Evolutionary conservation across 2,329 filamentous ascomycete genomes (phyloP).

Genomic region (Cercospora zeae-maydis): DNA sequence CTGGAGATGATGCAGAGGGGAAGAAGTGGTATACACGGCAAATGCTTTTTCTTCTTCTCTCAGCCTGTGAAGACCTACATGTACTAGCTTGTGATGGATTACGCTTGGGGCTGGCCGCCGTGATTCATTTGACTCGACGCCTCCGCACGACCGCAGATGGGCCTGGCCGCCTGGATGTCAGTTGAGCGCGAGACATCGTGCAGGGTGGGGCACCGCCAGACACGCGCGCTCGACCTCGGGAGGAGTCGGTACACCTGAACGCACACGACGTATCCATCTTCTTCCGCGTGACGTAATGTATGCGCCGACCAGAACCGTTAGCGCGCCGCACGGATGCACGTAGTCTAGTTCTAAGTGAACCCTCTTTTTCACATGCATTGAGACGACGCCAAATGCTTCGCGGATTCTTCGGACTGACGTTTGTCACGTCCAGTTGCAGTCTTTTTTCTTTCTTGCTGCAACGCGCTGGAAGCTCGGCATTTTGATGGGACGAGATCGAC

Average conservation of each 20-base stretch:
- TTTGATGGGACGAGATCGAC: slow-evolving; percentile 1
- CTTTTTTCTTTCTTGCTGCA: not conserved
- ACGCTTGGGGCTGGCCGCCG: not conserved
- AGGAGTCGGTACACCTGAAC: slow-evolving; percentile 2
- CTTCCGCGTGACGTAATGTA: not conserved
- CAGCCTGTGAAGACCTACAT: slow-evolving; percentile 1
- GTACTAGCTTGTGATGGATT: not conserved
- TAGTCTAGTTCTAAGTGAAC: no score
- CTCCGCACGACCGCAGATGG: slow-evolving; percentile 2
- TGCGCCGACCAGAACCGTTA: not conserved
- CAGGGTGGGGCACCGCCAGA: not conserved
- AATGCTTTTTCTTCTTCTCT: not conserved
- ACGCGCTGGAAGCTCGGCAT: not conserved
- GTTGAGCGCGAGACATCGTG: not conserved
- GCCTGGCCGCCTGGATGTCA: not conserved
- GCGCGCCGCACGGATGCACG: not conserved
- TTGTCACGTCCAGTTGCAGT: not conserved
- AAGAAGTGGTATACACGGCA: not conserved
- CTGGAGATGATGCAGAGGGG: not conserved
- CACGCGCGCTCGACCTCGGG: not conserved
- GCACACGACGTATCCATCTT: not conserved
- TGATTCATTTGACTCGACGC: not conserved
- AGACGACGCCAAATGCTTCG: not conserved
- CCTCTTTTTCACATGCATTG: slow-evolving; percentile 14
- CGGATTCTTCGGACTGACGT: slow-evolving; percentile 10